These are phyloP conservation scores for Lactifluus piperatus DNA, from an alignment of 768 basidiomycete genomes.

Conservation along the genomic window DNA sequence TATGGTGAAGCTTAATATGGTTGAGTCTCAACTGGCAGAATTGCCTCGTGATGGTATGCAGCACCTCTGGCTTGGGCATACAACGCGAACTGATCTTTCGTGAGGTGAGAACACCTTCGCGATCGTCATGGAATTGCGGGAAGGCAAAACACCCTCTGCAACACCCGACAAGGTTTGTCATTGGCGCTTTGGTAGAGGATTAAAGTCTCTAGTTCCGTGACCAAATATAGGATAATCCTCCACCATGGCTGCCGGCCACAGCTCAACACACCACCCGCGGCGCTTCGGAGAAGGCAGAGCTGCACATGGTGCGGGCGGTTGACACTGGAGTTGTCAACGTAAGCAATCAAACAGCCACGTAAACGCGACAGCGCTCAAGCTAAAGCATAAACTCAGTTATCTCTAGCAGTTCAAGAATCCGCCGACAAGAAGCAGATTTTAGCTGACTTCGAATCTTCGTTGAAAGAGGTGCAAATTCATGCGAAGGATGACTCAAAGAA, in stretches of 20 bases:
- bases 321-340: conserved; percentile 81
- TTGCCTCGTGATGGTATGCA: conserved; percentile 45
- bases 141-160: conserved; percentile 48
- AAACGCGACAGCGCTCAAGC: neutral
- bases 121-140: conserved; percentile 72
- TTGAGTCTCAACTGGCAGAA: conserved; percentile 61
- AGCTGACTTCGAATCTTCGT: conserved; percentile 8
- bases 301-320: conserved; percentile 70
- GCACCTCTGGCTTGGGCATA: neutral
- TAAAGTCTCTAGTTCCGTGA: neutral
- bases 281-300: conserved; percentile 53
- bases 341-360: conserved; percentile 20
- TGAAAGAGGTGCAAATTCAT: conserved; percentile 20
- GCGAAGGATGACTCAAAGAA: neutral
- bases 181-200: conserved; percentile 10
- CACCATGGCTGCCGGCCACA: conserved; percentile 75
- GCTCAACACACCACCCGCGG: conserved; percentile 60
- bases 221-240: conserved; percentile 42
- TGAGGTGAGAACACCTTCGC: conserved; percentile 71
- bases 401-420: conserved; percentile 74
- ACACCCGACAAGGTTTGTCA: conserved; percentile 36
- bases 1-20: conserved; percentile 69
- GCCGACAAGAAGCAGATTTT: conserved; percentile 45
- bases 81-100: neutral
- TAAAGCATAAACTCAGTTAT: conserved; percentile 37